phyloP scores from a whole-genome alignment of 176 grass and related monocot genomes.

The Hyparrhenia diplandra region DNA sequence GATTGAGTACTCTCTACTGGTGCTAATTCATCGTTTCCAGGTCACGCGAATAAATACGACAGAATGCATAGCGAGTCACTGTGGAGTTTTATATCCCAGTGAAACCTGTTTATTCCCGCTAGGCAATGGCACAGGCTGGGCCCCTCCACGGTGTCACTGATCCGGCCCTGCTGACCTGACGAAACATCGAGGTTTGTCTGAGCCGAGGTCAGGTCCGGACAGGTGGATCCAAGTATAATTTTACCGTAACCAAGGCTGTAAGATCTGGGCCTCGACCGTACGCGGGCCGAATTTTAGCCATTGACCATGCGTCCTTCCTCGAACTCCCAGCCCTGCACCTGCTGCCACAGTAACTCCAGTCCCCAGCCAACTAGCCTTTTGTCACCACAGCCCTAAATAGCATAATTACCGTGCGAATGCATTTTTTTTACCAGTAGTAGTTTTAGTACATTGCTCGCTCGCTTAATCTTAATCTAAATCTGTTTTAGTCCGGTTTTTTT shows the following conservation, averaged over 20 bases:
- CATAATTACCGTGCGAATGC: neutral
- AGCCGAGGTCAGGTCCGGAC: neutral
- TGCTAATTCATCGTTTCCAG: neutral
- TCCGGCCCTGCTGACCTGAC: neutral
- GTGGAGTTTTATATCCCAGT: neutral
- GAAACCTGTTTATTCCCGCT: no score
- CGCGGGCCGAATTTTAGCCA: neutral
- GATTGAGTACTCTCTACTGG: no score
- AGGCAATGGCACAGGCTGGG: neutral
- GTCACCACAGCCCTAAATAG: neutral
- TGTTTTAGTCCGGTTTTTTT: no score
- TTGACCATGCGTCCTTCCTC: conserved; percentile 7
- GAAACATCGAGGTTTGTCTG: neutral
- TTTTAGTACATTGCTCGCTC: no score
- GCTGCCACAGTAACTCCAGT: neutral
- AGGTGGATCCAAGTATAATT: neutral
- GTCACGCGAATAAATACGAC: neutral
- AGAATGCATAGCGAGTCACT: neutral
- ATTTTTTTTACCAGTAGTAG: neutral
- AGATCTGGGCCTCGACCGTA: neutral
- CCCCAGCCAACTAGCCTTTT: no score
- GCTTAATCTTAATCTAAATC: neutral
- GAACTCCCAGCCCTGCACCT: neutral
- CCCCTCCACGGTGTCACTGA: neutral
- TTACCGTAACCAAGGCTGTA: conserved; percentile 6